Conservation (phyloP, 1,284 basidiomycete species). For the Sphaerobolus stellatus region DNA sequence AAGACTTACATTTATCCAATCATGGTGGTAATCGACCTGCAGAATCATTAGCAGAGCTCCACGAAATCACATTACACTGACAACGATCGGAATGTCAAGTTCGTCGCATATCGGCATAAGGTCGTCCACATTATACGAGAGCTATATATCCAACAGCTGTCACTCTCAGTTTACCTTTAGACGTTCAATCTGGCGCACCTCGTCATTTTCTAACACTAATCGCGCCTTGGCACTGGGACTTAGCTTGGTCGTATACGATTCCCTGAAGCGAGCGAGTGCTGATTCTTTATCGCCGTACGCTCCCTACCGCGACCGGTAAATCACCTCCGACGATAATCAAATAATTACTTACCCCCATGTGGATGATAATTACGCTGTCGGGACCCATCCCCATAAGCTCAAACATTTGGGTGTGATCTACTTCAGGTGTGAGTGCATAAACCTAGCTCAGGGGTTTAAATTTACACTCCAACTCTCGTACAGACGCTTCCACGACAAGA, state of each 20-base stretch:
- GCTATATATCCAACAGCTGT: slow-evolving; percentile 39
- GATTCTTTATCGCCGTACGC: slow-evolving; percentile 77
- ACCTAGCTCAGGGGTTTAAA: background rate
- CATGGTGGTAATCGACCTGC: slow-evolving; percentile 72
- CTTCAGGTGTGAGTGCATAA: background rate
- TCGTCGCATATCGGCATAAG: slow-evolving; percentile 81
- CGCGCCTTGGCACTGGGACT: slow-evolving; percentile 66
- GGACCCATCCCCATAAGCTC: slow-evolving; percentile 76
- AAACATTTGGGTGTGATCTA: slow-evolving; percentile 82
- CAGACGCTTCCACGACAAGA: slow-evolving; percentile 69
- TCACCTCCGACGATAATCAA: background rate
- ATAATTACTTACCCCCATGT: slow-evolving; percentile 50
- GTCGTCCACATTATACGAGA: slow-evolving; percentile 87
- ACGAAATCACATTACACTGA: slow-evolving; percentile 39
- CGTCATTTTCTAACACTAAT: slow-evolving; percentile 89
- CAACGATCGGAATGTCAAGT: slow-evolving; percentile 76
- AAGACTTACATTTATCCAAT: slow-evolving; percentile 52
- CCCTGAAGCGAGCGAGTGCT: slow-evolving; percentile 72
- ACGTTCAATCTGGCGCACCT: slow-evolving; percentile 44
- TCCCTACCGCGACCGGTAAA: slow-evolving; percentile 35
- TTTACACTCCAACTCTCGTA: slow-evolving; percentile 71
- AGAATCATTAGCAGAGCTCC: background rate
- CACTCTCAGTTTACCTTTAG: background rate
- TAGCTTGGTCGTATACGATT: slow-evolving; percentile 61
- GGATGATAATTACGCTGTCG: slow-evolving; percentile 80